Conservation (phyloP, 768 basidiomycete species). For the Tulasnella sp. region DNA sequence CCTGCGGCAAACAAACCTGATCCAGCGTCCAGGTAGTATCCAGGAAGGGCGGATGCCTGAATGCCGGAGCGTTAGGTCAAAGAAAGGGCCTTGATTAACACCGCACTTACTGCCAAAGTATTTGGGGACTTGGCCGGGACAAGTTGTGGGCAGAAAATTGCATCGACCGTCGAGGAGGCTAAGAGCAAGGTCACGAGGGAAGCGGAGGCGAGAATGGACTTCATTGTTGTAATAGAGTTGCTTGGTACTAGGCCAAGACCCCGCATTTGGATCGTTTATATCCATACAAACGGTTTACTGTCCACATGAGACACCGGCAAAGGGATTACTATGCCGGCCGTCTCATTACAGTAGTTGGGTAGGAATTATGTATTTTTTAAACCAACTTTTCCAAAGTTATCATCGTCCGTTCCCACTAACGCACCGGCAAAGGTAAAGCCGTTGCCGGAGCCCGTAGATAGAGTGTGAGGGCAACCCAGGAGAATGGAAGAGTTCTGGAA, state of each 20-base stretch:
- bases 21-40: no score
- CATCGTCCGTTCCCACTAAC: background rate
- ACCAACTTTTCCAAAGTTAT: background rate
- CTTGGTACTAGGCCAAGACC: background rate
- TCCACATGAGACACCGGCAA: background rate
- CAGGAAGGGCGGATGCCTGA: no score
- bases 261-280: background rate
- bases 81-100: no score
- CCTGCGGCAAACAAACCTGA: no score
- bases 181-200: background rate
- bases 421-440: background rate
- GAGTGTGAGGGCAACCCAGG: background rate
- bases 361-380: background rate
- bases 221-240: background rate
- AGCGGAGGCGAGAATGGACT: background rate
- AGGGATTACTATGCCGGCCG: background rate
- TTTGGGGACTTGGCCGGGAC: no score
- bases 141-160: background rate
- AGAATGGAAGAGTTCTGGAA: background rate
- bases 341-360: background rate
- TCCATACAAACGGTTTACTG: background rate
- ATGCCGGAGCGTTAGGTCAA: no score
- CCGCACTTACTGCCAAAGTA: no score
- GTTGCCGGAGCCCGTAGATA: background rate
- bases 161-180: background rate